These are phyloP conservation scores for Leccinellum luteum DNA, from an alignment of 768 basidiomycete genomes.

Conservation along the genomic window DNA sequence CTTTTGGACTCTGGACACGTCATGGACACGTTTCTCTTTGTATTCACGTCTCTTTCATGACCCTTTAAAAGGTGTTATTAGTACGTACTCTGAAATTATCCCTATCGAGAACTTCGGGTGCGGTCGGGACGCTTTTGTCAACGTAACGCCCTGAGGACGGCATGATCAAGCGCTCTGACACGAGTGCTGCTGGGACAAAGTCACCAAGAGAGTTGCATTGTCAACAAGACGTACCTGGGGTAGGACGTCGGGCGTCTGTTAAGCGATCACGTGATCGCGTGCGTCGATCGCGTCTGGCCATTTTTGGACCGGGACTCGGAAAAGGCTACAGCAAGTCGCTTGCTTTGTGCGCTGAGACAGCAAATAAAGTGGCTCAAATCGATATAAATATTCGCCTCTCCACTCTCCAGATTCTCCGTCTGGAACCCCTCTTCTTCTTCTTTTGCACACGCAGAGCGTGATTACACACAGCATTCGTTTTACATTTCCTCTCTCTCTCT, in stretches of 20 bases:
- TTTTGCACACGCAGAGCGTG: slow-evolving; percentile 12
- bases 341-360: slow-evolving; percentile 23
- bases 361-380: neutral
- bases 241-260: too few species aligned
- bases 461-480: slow-evolving; percentile 12
- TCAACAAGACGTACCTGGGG: neutral
- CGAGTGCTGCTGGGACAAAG: neutral
- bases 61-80: neutral
- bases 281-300: slow-evolving; percentile 10
- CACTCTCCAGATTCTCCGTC: neutral
- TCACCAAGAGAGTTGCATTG: neutral
- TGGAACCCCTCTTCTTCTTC: slow-evolving; percentile 9
- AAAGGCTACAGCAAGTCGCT: neutral
- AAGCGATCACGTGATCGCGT: slow-evolving; percentile 4
- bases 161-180: neutral
- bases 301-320: slow-evolving; percentile 3
- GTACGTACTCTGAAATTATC: neutral
- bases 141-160: neutral
- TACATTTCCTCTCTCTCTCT: neutral
- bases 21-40: neutral
- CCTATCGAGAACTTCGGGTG: neutral
- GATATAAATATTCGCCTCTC: slow-evolving; percentile 16
- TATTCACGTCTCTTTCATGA: neutral
- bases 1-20: neutral
- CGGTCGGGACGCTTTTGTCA: neutral